A percentile compares a stretch with the other conserved stretches of the same genome.
phyloP scores from a whole-genome alignment of 805 yeast genomes.

The Henningerozyma blattae region DNA sequence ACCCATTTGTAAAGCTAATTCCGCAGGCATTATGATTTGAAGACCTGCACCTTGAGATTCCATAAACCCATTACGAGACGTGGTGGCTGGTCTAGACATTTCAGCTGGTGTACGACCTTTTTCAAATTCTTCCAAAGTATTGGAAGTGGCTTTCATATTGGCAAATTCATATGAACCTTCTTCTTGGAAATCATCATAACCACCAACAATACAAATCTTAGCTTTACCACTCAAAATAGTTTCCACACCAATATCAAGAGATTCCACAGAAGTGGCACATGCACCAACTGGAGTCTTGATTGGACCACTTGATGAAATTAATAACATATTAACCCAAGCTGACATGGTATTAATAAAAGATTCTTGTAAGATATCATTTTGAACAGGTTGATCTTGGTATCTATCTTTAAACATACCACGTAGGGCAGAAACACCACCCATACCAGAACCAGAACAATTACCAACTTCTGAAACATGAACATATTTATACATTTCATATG shows the following conservation, averaged over 20 bases:
- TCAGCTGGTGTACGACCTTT: slow-evolving; percentile 97
- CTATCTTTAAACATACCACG: slow-evolving; percentile 98
- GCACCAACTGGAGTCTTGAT: slow-evolving; percentile 99
- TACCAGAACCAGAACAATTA: slow-evolving; percentile 99
- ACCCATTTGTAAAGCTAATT: slow-evolving; percentile 93
- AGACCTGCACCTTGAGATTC: slow-evolving; percentile 99
- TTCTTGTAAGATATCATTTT: slow-evolving; percentile 94
- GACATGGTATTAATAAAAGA: slow-evolving; percentile 98
- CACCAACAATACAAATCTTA: slow-evolving; percentile 94
- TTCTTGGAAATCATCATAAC: slow-evolving; percentile 98
- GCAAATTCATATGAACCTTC: slow-evolving; percentile 97
- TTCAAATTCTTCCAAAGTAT: slow-evolving; percentile 73
- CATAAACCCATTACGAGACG: slow-evolving; percentile 96
- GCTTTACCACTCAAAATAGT: slow-evolving; percentile 90
- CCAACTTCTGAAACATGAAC: slow-evolving; percentile 98
- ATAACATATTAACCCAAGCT: slow-evolving; percentile 98
- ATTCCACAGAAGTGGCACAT: slow-evolving; percentile 98
- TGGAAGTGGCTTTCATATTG: slow-evolving; percentile 97
- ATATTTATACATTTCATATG: slow-evolving; percentile 96
- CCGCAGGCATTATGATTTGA: slow-evolving; percentile 92
- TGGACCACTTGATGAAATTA: slow-evolving; percentile 95
- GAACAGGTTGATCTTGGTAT: slow-evolving; percentile 85
- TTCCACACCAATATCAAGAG: slow-evolving; percentile 92
- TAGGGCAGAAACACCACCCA: slow-evolving; percentile 98
- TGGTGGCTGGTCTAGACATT: slow-evolving; percentile 97